These are phyloP conservation scores for Hirschioporus abietinus DNA, from an alignment of 768 basidiomycete genomes.

Conservation along the genomic window DNA sequence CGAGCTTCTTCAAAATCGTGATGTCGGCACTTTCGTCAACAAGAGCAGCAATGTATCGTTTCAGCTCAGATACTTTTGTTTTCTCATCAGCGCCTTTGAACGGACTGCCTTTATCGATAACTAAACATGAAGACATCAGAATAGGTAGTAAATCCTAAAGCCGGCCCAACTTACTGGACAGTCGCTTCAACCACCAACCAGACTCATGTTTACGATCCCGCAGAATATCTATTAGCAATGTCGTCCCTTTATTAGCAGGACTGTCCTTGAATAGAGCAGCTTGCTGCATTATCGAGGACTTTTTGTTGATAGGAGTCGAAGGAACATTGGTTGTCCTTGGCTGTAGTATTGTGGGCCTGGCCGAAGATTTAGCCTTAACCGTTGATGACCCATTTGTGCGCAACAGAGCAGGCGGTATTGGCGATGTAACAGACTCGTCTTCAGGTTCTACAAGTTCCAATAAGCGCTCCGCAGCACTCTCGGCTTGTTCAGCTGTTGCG, in stretches of 20 bases:
- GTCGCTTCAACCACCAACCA: constrained; percentile 82
- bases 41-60: constrained; percentile 48
- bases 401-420: constrained; percentile 51
- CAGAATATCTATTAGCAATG: constrained; percentile 65
- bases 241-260: constrained; percentile 51
- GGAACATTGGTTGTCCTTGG: constrained; percentile 36
- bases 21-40: constrained; percentile 48
- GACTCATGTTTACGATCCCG: constrained; percentile 64
- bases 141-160: neutral
- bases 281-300: constrained; percentile 57
- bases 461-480: constrained; percentile 85
- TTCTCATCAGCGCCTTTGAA: constrained; percentile 32
- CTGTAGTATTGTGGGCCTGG: constrained; percentile 30
- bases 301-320: constrained; percentile 60
- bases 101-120: constrained; percentile 46
- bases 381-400: constrained; percentile 27
- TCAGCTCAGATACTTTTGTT: constrained; percentile 45
- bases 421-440: constrained; percentile 49
- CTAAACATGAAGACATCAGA: constrained; percentile 24
- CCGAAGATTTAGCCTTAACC: constrained; percentile 36
- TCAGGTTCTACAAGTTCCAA: constrained; percentile 84
- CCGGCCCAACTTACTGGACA: constrained; percentile 46
- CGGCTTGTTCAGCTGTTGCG: constrained; percentile 87
- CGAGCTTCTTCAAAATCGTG: constrained; percentile 57
- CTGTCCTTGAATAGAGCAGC: constrained; percentile 81